Conservation (phyloP, 768 basidiomycete species). For the Mycena capillaripes region DNA sequence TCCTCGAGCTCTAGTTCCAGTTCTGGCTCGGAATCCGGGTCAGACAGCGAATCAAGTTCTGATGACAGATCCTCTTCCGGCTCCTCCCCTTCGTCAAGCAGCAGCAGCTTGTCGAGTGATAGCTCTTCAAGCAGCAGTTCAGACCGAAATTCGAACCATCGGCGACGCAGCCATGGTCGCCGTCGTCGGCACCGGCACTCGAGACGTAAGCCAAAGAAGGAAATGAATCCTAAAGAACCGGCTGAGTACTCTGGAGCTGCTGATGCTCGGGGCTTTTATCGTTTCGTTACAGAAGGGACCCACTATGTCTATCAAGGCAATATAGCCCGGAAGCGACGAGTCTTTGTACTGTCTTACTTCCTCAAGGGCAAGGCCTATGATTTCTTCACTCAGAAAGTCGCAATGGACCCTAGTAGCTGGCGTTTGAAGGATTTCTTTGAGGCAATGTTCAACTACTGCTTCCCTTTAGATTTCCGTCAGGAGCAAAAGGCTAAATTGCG, state of each 20-base stretch:
- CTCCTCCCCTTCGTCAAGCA: not conserved
- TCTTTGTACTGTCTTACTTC: constrained; percentile 7
- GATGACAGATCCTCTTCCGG: not conserved
- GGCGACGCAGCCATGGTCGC: not conserved
- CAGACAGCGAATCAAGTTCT: not conserved
- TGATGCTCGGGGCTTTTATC: not conserved
- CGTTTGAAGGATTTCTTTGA: not conserved
- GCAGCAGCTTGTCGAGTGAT: not conserved
- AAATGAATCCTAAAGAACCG: not conserved
- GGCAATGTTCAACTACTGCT: not conserved
- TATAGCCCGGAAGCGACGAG: not conserved
- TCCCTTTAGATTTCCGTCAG: not conserved
- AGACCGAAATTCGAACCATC: not conserved
- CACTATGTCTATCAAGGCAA: not conserved
- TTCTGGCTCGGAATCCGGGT: not conserved
- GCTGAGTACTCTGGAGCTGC: not conserved
- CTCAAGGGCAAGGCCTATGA: not conserved
- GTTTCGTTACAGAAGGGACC: not conserved
- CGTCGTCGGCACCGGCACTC: not conserved
- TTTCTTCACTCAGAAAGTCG: constrained; percentile 5
- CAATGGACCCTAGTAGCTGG: not conserved
- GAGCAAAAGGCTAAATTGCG: constrained; percentile 1
- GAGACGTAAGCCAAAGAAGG: not conserved
- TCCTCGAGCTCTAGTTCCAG: not conserved
- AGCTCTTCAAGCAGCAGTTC: not conserved